Evolutionary conservation across 495 filamentous ascomycete species (phyloP).

Genomic region (Apiosordaria backusii): DNA sequence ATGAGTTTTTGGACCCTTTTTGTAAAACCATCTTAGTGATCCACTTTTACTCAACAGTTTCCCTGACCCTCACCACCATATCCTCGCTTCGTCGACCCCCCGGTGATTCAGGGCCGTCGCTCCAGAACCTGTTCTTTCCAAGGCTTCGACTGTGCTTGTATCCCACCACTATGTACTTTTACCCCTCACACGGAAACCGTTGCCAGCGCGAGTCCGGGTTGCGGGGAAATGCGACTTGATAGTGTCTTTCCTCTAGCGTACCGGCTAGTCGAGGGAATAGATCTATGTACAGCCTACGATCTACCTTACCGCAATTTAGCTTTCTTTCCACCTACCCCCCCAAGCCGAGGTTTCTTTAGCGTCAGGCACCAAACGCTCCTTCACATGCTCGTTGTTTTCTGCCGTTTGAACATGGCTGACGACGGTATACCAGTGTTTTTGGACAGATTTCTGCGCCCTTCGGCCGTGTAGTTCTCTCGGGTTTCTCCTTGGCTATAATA

Average conservation of each 20-base stretch:
- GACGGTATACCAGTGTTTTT: not conserved
- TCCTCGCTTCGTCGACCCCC: not conserved
- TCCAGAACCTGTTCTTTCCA: not conserved
- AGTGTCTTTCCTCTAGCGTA: not conserved
- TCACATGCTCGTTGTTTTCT: conserved; percentile 14
- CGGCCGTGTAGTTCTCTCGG: not conserved
- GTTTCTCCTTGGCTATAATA: not conserved
- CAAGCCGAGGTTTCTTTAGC: conserved; percentile 15
- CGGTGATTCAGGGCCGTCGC: not conserved
- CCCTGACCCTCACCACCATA: not conserved
- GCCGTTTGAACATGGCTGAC: not conserved
- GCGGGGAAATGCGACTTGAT: not conserved
- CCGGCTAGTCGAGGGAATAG: not conserved
- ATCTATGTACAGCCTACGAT: not conserved
- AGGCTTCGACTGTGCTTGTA: not conserved
- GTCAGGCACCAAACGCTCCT: conserved; percentile 16
- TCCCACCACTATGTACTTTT: not conserved
- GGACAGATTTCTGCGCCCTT: not conserved
- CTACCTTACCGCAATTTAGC: not conserved
- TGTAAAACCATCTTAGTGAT: too few relatives aligned
- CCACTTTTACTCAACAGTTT: not conserved
- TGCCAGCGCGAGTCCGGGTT: not conserved
- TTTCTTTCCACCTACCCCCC: not conserved
- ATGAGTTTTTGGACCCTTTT: not conserved
- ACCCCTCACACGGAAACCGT: not conserved